phyloP scores from a whole-genome alignment of 2,329 filamentous ascomycete species.

The Aspergillus sp. region DNA sequence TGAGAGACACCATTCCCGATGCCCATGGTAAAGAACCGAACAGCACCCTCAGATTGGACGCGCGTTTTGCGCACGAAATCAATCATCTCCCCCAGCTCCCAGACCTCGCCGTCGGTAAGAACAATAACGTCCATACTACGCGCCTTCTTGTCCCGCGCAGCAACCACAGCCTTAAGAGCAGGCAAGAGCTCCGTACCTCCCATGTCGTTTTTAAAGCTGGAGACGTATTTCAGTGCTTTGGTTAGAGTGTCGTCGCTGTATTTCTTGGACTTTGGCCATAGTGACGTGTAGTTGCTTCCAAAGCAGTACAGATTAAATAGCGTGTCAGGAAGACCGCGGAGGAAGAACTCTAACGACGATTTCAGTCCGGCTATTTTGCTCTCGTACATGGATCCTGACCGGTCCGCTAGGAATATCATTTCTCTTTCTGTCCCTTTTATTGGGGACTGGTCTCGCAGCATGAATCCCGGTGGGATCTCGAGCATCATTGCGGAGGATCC shows the following conservation, averaged over 20 bases:
- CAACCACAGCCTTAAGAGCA: slow-evolving; percentile 39
- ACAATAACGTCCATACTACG: slow-evolving; percentile 50
- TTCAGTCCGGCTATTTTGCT: slow-evolving; percentile 54
- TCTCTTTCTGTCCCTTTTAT: slow-evolving; percentile 10
- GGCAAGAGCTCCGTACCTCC: slow-evolving; percentile 56
- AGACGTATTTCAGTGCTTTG: slow-evolving; percentile 45
- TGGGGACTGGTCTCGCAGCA: neutral
- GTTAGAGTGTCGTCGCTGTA: slow-evolving; percentile 50
- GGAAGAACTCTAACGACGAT: slow-evolving; percentile 60
- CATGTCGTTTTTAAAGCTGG: slow-evolving; percentile 47
- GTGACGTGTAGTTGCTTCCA: slow-evolving; percentile 48
- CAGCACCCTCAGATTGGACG: slow-evolving; percentile 38
- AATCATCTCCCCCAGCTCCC: slow-evolving; percentile 48
- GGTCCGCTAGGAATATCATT: slow-evolving; percentile 21
- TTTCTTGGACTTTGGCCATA: slow-evolving; percentile 50
- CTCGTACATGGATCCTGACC: slow-evolving; percentile 18
- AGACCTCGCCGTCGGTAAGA: slow-evolving; percentile 59
- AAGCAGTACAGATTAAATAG: slow-evolving; percentile 73
- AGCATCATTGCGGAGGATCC: neutral
- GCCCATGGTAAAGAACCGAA: slow-evolving; percentile 57
- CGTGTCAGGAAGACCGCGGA: slow-evolving; percentile 65
- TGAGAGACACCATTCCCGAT: slow-evolving; percentile 55
- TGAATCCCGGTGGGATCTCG: slow-evolving; percentile 16
- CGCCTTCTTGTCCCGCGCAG: slow-evolving; percentile 36
- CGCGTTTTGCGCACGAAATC: slow-evolving; percentile 42